Conservation (phyloP, 2,329 filamentous ascomycete genomes). For the Penicillium sclerotiorum region DNA sequence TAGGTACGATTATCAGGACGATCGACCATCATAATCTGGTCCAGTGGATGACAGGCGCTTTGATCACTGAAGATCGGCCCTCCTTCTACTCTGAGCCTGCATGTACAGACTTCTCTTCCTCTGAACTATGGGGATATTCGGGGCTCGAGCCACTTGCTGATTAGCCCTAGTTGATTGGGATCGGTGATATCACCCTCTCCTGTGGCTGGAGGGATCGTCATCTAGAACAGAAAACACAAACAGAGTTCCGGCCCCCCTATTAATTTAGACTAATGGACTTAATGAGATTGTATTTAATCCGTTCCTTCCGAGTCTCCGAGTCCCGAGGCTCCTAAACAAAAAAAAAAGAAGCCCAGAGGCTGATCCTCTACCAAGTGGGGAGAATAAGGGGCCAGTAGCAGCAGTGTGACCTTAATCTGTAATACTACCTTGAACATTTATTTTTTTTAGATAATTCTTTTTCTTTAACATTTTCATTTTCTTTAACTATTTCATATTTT, state of each 20-base stretch:
- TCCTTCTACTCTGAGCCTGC: not conserved
- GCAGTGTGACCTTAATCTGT: conserved; percentile 11
- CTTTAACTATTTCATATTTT: not conserved
- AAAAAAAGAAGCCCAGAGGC: conserved; percentile 18
- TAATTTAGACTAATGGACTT: not conserved
- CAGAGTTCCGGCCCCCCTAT: not conserved
- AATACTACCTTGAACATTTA: conserved; percentile 9
- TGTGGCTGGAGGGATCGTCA: conserved; percentile 23
- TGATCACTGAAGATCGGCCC: conserved; percentile 14
- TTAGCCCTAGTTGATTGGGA: not conserved
- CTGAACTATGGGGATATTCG: not conserved
- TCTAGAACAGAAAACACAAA: not conserved
- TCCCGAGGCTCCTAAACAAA: conserved; percentile 11
- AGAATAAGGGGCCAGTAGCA: conserved; percentile 9
- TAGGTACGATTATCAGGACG: not conserved
- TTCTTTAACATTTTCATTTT: not conserved
- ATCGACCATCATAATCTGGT: not conserved
- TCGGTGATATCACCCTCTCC: conserved; percentile 10
- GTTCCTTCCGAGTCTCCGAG: conserved; percentile 13
- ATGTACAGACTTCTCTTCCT: not conserved
- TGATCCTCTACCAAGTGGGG: conserved; percentile 11
- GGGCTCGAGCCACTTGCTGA: conserved; percentile 10
- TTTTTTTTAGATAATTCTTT: not conserved
- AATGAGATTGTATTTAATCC: not conserved
- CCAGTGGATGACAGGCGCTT: conserved; percentile 14